Conservation (phyloP, 768 basidiomycete species). For the Daedaleopsis sinensis region DNA sequence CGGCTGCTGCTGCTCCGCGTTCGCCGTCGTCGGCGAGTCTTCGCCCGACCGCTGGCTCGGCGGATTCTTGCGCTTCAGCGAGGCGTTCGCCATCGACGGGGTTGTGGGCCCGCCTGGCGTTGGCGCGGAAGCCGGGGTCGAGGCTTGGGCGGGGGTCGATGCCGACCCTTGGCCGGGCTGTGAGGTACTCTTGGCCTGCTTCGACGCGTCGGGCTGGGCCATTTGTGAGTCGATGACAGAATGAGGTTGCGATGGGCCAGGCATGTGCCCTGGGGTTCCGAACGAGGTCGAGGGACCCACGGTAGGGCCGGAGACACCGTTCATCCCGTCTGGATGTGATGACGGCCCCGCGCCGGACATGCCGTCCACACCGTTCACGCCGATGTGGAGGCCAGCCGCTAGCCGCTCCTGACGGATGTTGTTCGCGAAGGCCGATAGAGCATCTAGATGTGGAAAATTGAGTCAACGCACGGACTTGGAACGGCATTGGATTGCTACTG, state of each 20-base stretch:
- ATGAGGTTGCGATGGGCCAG: constrained; percentile 27
- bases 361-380: constrained; percentile 1
- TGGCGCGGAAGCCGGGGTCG: constrained; percentile 32
- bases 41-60: constrained; percentile 29
- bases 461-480: neutral
- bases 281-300: constrained; percentile 9
- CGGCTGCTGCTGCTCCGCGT: constrained; percentile 46
- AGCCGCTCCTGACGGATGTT: constrained; percentile 38
- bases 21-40: constrained; percentile 54
- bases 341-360: neutral
- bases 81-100: constrained; percentile 30
- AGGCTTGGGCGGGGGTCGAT: constrained; percentile 29
- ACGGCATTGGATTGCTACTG: constrained; percentile 31
- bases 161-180: constrained; percentile 36
- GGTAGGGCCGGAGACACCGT: constrained; percentile 11
- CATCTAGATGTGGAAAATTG: constrained; percentile 34
- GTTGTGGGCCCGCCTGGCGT: constrained; percentile 29
- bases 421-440: constrained; percentile 44
- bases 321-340: constrained; percentile 7
- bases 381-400: constrained; percentile 4
- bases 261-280: constrained; percentile 24
- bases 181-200: constrained; percentile 64
- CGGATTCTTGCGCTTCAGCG: constrained; percentile 39
- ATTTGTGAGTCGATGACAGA: constrained; percentile 47
- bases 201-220: constrained; percentile 55